Conservation (phyloP, 805 yeast genomes). For the Yamadazyma olivae region DNA sequence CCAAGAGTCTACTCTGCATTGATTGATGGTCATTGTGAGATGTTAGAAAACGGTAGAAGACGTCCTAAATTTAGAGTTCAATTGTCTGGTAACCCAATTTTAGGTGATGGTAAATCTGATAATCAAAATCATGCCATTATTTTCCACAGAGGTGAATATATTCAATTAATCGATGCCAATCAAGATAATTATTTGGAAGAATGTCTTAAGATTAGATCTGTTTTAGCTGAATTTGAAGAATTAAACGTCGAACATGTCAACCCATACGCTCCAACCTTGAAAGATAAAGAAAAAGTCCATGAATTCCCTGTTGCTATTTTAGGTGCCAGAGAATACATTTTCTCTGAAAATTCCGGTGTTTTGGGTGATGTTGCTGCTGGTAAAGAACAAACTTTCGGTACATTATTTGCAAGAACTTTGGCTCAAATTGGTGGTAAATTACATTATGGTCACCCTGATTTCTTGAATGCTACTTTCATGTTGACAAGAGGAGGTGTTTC, state of each 20-base stretch:
- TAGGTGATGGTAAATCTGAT: constrained; percentile 85
- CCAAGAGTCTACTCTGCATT: constrained; percentile 57
- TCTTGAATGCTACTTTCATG: constrained; percentile 72
- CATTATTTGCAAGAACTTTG: constrained; percentile 76
- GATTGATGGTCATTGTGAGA: constrained; percentile 68
- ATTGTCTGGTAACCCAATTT: constrained; percentile 75
- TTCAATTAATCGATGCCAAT: constrained; percentile 79
- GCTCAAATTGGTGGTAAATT: constrained; percentile 81
- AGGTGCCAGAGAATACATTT: constrained; percentile 81
- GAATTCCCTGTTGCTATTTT: constrained; percentile 71
- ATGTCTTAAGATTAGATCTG: constrained; percentile 72
- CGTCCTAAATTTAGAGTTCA: constrained; percentile 61
- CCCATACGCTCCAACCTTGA: constrained; percentile 76
- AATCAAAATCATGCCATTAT: constrained; percentile 76
- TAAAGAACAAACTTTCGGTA: constrained; percentile 85
- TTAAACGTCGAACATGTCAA: constrained; percentile 58
- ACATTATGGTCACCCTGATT: constrained; percentile 87
- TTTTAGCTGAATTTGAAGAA: constrained; percentile 76
- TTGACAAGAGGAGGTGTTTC: constrained; percentile 86
- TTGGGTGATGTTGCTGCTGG: constrained; percentile 87
- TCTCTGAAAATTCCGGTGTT: constrained; percentile 79
- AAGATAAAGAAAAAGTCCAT: constrained; percentile 45
- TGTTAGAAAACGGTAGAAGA: constrained; percentile 54
- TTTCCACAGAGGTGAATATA: constrained; percentile 76
- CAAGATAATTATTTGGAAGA: constrained; percentile 83